phyloP scores from a whole-genome alignment of 108 stramenopile species.

The Aureococcus anophagefferens region DNA sequence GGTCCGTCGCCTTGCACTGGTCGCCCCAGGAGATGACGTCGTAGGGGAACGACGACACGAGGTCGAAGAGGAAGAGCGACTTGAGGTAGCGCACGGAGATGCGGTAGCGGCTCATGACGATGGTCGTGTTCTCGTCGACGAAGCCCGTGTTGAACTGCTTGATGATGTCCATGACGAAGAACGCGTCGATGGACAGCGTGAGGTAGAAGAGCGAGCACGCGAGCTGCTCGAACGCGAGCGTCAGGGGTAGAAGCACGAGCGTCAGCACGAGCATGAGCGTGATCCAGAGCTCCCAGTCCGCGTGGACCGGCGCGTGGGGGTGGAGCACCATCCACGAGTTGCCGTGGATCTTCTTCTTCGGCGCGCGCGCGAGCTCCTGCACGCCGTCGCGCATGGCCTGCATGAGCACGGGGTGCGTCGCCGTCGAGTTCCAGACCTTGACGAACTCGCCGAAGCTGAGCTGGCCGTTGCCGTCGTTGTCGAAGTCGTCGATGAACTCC shows the following conservation, averaged over 20 bases:
- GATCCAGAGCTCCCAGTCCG: constrained; percentile 43
- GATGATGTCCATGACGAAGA: constrained; percentile 53
- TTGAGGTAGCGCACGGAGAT: constrained; percentile 45
- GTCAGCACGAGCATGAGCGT: constrained; percentile 43
- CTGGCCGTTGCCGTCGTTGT: no score
- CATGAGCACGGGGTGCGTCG: no score
- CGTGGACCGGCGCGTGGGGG: constrained; percentile 33
- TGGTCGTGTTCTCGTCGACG: constrained; percentile 39
- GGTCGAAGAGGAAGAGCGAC: constrained; percentile 53
- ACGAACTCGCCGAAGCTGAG: no score
- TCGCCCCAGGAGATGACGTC: constrained; percentile 7
- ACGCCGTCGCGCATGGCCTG: no score
- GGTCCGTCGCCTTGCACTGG: neutral
- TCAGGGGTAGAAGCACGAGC: constrained; percentile 43
- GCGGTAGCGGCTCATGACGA: constrained; percentile 36
- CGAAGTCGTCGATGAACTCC: no score
- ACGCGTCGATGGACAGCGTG: constrained; percentile 45
- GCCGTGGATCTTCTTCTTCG: no score
- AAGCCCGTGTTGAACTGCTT: constrained; percentile 59
- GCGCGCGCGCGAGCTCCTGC: no score
- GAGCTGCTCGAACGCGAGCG: constrained; percentile 48
- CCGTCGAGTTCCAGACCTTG: no score
- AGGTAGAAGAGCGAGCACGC: constrained; percentile 30
- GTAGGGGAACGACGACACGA: constrained; percentile 27
- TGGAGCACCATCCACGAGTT: constrained; percentile 34